Percentiles rank a stretch among this genome's conserved stretches.
phyloP scores from a whole-genome alignment of 805 yeast genomes.

The Huiozyma naganishii region DNA sequence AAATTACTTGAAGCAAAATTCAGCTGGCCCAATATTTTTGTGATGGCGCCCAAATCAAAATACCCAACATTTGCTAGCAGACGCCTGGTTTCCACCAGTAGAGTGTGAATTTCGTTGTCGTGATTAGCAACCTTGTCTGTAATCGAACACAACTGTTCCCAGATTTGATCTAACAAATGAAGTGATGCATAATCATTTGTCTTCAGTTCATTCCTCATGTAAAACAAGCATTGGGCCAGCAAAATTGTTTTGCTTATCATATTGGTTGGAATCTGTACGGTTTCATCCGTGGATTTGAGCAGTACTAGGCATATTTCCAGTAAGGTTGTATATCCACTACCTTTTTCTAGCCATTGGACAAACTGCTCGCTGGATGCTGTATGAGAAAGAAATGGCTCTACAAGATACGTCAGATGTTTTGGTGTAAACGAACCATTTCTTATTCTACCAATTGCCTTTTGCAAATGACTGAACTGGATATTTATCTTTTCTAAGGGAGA shows the following conservation, averaged over 20 bases:
- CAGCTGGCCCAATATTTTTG: constrained; percentile 11
- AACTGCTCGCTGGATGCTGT: constrained; percentile 4
- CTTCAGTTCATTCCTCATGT: constrained; percentile 1
- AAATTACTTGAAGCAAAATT: too few species aligned
- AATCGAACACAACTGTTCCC: constrained; percentile 14
- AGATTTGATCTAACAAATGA: constrained; percentile 7
- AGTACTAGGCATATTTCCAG: constrained; percentile 11
- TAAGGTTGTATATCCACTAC: constrained; percentile 16
- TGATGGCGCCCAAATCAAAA: constrained; percentile 10
- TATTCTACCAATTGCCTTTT: constrained; percentile 15
- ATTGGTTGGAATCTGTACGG: constrained; percentile 17
- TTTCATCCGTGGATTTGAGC: constrained; percentile 18
- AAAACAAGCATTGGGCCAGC: constrained; percentile 14
- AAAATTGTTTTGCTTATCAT: constrained; percentile 20
- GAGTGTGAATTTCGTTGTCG: constrained; percentile 16
- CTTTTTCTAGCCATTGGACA: constrained; percentile 15
- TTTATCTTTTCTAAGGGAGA: not conserved
- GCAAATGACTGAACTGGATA: constrained; percentile 10
- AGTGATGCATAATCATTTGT: constrained; percentile 3
- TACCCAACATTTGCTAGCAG: constrained; percentile 7
- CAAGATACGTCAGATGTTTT: constrained; percentile 17
- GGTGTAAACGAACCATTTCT: constrained; percentile 21
- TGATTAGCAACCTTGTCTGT: constrained; percentile 14
- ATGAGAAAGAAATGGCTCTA: constrained; percentile 12
- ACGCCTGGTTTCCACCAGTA: constrained; percentile 19